Conservation (phyloP, 2,329 filamentous ascomycete genomes). For the Fusarium agapanthi region DNA sequence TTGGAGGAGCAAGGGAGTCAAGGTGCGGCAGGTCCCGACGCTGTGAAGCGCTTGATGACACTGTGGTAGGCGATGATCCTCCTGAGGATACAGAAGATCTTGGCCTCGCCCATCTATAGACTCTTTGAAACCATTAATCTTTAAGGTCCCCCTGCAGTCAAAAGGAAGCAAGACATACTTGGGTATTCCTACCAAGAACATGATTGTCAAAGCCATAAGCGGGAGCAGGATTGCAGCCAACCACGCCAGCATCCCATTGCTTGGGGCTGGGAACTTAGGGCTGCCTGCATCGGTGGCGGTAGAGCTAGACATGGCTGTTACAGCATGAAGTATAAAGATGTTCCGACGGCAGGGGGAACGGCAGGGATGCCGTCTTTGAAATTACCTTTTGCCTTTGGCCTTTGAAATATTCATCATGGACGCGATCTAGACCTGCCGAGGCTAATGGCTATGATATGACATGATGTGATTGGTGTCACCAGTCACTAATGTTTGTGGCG, state of each 20-base stretch:
- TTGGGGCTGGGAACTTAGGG: too few relatives aligned
- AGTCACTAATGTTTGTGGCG: not conserved
- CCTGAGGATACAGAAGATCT: not conserved
- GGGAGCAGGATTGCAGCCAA: not conserved
- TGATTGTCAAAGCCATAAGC: not conserved
- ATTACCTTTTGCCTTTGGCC: not conserved
- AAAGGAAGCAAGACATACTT: not conserved
- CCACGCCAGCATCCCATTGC: not conserved
- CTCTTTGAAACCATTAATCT: not conserved
- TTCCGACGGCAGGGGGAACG: not conserved
- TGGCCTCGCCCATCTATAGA: not conserved
- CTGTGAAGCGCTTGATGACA: not conserved
- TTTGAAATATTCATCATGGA: not conserved
- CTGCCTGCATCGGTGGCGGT: too few relatives aligned
- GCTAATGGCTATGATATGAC: not conserved
- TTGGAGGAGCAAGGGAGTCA: not conserved
- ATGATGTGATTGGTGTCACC: not conserved
- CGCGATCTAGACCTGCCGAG: not conserved
- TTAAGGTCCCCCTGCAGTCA: not conserved
- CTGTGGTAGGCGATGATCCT: not conserved
- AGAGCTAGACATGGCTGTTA: not conserved
- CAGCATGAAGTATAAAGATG: not conserved
- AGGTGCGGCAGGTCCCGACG: not conserved
- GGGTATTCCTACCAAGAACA: not conserved
- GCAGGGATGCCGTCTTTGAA: not conserved